Evolutionary conservation across 2,329 filamentous ascomycete genomes (phyloP).

Genomic region (Cladosporium sp.): DNA sequence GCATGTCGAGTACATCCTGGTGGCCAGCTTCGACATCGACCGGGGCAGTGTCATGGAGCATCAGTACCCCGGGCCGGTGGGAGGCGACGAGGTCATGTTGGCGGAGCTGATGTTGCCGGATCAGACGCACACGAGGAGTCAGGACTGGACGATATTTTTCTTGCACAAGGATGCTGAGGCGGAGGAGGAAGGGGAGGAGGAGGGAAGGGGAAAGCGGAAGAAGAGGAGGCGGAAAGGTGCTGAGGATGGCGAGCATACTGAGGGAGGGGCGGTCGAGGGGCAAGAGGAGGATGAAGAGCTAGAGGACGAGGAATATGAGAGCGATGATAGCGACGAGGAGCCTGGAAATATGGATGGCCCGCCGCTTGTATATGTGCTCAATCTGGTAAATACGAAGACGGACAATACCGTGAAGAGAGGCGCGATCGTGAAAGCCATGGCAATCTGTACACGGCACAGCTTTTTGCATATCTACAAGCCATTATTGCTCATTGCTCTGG

Average conservation of each 20-base stretch:
- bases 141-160: slow-evolving; percentile 99
- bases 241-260: slow-evolving; percentile 52
- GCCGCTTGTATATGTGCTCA: slow-evolving; percentile 93
- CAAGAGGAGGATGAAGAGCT: slow-evolving; percentile 49
- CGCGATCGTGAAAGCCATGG: slow-evolving; percentile 96
- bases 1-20: slow-evolving; percentile 98
- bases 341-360: slow-evolving; percentile 70
- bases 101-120: slow-evolving; percentile 98
- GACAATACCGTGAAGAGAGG: slow-evolving; percentile 90
- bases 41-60: slow-evolving; percentile 97
- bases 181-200: slow-evolving; percentile 72
- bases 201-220: slow-evolving; percentile 51
- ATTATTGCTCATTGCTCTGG: slow-evolving; percentile 81
- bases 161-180: slow-evolving; percentile 90
- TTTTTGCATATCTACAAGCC: slow-evolving; percentile 99
- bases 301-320: slow-evolving; percentile 46
- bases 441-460: slow-evolving; percentile 94
- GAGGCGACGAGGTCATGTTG: slow-evolving; percentile 95
- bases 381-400: slow-evolving; percentile 96
- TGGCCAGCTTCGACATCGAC: slow-evolving; percentile 96
- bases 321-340: slow-evolving; percentile 50
- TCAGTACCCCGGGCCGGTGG: slow-evolving; percentile 92
- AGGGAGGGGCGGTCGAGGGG: slow-evolving; percentile 38
- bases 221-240: slow-evolving; percentile 38
- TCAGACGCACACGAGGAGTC: slow-evolving; percentile 88